Conservation (phyloP, 805 yeast genomes). For the Nakazawaea sp. region DNA sequence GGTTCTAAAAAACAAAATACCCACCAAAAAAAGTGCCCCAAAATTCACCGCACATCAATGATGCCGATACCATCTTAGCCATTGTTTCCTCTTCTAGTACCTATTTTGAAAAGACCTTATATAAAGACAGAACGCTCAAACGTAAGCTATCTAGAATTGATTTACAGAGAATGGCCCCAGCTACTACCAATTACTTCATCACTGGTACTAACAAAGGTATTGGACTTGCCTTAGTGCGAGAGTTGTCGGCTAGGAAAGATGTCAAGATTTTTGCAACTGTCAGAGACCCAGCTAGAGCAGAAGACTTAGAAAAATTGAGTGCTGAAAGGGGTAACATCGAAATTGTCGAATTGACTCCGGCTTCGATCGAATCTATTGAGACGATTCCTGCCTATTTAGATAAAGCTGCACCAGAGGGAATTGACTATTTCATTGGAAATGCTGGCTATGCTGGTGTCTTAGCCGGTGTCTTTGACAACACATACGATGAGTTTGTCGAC, state of each 20-base stretch:
- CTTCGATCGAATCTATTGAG: no score
- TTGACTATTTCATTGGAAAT: conserved; percentile 8
- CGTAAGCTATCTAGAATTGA: no score
- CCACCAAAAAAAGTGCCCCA: no score
- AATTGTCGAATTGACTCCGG: no score
- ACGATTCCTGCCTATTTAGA: conserved; percentile 4
- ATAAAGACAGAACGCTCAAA: no score
- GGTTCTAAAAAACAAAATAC: no score
- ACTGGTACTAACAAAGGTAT: conserved; percentile 39
- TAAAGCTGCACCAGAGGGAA: conserved; percentile 7
- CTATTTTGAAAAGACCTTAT: no score
- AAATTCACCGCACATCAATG: no score
- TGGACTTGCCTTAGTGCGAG: conserved; percentile 26
- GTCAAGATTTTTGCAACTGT: conserved; percentile 18
- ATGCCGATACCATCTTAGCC: no score
- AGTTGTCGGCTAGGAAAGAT: conserved; percentile 16
- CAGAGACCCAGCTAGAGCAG: neutral
- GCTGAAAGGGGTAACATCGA: neutral
- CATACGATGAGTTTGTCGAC: conserved; percentile 18
- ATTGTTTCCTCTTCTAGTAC: no score
- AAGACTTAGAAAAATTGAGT: neutral
- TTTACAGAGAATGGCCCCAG: no score
- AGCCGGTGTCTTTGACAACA: conserved; percentile 4
- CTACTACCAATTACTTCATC: conserved; percentile 23
- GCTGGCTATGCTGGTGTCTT: conserved; percentile 3